Conservation (phyloP, 169 alveolate genomes). For the Theileria annulata region DNA sequence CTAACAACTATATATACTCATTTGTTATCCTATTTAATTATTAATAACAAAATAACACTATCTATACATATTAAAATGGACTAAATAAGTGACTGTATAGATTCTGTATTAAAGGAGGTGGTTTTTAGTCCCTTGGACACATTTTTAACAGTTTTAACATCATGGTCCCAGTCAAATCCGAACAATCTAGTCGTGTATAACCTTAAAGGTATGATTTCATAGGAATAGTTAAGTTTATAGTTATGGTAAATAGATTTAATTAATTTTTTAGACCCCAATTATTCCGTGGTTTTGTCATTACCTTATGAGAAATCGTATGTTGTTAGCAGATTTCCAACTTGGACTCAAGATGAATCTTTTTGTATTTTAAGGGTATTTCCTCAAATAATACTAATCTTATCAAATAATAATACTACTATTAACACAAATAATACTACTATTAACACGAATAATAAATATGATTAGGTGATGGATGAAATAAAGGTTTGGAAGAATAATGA, state of each 20-base stretch:
- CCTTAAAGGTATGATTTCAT: conserved; percentile 23
- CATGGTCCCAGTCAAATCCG: conserved; percentile 52
- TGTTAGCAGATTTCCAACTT: conserved; percentile 55
- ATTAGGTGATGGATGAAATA: conserved; percentile 26
- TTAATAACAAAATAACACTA: background rate
- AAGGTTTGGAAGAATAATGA: conserved; percentile 52
- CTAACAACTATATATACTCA: background rate
- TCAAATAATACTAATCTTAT: background rate
- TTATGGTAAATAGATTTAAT: background rate
- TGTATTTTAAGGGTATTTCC: conserved; percentile 36
- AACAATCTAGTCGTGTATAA: conserved; percentile 52
- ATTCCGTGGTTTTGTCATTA: conserved; percentile 25
- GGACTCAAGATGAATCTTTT: conserved; percentile 57
- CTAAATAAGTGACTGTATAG: conserved; percentile 6
- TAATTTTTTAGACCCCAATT: conserved; percentile 3
- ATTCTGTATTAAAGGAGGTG: conserved; percentile 30
- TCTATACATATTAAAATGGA: background rate
- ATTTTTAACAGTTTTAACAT: conserved; percentile 38
- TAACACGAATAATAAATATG: background rate
- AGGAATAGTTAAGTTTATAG: background rate
- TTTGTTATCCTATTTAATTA: background rate
- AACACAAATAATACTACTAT: background rate
- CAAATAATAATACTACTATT: background rate
- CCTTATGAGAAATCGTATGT: conserved; percentile 55
- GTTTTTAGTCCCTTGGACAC: conserved; percentile 58